Base-by-base conservation (phyloP, 202 grass and related monocot species). In the Hordeum pubiflorum region DNA sequence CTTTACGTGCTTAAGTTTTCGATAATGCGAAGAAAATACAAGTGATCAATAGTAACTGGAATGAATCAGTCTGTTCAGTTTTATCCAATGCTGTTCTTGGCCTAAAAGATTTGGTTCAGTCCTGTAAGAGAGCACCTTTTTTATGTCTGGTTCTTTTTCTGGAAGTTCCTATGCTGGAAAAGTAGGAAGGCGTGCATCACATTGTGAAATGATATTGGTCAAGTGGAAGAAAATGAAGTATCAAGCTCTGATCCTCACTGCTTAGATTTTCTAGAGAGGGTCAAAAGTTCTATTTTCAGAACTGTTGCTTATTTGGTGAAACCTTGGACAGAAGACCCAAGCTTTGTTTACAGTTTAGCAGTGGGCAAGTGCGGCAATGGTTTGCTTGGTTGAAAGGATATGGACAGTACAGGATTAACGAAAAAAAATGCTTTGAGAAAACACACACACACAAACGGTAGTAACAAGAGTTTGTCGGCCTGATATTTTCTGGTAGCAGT, bases 21-120 rank as follows among this genome's bases (percentile, higher is more conserved):
- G 39, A 33, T 57, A 22, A n/a, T 75, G 50, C n/a, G n/a, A 37
- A 75, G 50, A 75, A 74, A 27, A 27, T 27, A 27, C 26, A 27
- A 27, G 26, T 27, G 26, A 22, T 34, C 10, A 6, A 11, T 38
- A 8, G 52, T 37, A 43, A 62, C 57, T 62, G 56, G 57, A 62
- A 77, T 5, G 36, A n/a, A 43, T 77, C 7, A 29, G 23, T 59
- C 55, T 60, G 21, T 76, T 60, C 40, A 17, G 39, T 56, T 18
- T 39, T 40, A 34, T 29, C 15, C 14, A 63, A 44, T 62, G 22
- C 58, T 63, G 23, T 77, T 76, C 37, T 62, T 31, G 22, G 22
- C 23, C 23, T 44, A 31, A 77, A 77, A 17, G 56, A 77, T 61
- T 61, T 61, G 34, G 56, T 61, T 62, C 56, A 77, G 74, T 76